Percentiles rank a stretch among this genome's conserved stretches.
phyloP scores from a whole-genome alignment of 805 yeast genomes.

The Wickerhamiella kurtzmanii region DNA sequence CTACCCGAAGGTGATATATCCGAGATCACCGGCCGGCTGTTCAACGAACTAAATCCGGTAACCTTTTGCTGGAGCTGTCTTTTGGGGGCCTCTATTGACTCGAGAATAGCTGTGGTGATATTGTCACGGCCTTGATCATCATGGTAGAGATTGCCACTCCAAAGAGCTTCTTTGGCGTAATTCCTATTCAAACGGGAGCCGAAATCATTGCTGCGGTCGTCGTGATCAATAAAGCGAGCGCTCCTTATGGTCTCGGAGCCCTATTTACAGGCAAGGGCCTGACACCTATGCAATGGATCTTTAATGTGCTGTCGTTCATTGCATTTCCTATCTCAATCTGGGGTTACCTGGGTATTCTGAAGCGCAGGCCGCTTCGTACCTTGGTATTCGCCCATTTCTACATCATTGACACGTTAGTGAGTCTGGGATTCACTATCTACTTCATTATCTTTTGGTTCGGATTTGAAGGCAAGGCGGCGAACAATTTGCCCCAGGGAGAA shows the following conservation, averaged over 20 bases:
- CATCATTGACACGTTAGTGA: constrained; percentile 51
- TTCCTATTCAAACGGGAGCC: constrained; percentile 79
- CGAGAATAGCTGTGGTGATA: too few relatives aligned
- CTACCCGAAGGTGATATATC: background rate
- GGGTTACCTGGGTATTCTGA: constrained; percentile 39
- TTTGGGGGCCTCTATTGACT: too few relatives aligned
- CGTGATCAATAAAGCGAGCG: constrained; percentile 76
- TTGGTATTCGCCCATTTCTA: constrained; percentile 54
- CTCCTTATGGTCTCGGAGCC: constrained; percentile 75
- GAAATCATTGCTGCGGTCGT: constrained; percentile 66
- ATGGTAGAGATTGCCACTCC: constrained; percentile 10
- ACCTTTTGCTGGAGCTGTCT: too few relatives aligned
- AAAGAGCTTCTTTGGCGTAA: constrained; percentile 48
- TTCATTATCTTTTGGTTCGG: constrained; percentile 67
- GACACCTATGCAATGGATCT: constrained; percentile 67
- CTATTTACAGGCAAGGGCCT: constrained; percentile 78
- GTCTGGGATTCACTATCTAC: constrained; percentile 55
- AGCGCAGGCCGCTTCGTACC: constrained; percentile 45
- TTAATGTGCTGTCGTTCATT: constrained; percentile 51
- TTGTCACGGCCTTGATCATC: too few relatives aligned
- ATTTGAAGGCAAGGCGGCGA: constrained; percentile 19
- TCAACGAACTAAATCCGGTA: too few relatives aligned
- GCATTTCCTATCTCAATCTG: constrained; percentile 51
- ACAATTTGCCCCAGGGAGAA: constrained; percentile 8
- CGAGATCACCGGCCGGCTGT: background rate